Evolutionary conservation across 2,329 filamentous ascomycete genomes (phyloP), one percentile per base, ranked within the genome.

Genomic region (Aspergillus sp.): DNA sequence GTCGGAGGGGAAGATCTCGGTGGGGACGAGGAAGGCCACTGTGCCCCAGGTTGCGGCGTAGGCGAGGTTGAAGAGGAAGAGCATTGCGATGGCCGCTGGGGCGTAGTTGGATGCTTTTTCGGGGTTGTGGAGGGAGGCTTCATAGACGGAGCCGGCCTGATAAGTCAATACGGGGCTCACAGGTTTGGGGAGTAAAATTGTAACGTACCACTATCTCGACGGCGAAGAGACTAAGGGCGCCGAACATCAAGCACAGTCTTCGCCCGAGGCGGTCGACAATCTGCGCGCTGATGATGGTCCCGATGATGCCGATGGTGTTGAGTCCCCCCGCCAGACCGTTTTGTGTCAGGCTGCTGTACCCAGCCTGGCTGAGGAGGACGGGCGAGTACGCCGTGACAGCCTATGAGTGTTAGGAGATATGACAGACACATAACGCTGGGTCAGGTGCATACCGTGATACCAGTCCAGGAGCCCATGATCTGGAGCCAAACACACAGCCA

Each of bases 1-100:
- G 44, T 82, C 80, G 15, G 77, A 80, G 1, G 83, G 79, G 70
- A 82, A 86, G 56, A 86, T 84, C 67, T 86, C 83, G 0, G 82
- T 84, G 0, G 79, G 80, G 4, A 82, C 66, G 6, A 82, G 68
- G 62, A 81, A 83, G 2, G 80, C 79, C 6, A 80, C 81, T 0
- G 80, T 78, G 2, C 80, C 80, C 69, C 82, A 84, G 40, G 77
- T 76, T 3, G 82, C 70, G 54, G 81, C 82, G 68, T 82, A 82
- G 62, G 54, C 64, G 11, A 72, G 39, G 43, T 73, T 71, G 21
- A 72, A 73, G 14, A 81, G 68, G 62, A 82, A 81, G 0, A 81
- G 68, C 76, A 82, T 80, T 0, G 77, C 68, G 2, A 80, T 75
- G 1, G 79, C 79, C 1, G 74, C 79, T 4, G 79, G 77, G 0